Conservation (phyloP, 306 rosid species). For the Citrullus mucosospermus region DNA sequence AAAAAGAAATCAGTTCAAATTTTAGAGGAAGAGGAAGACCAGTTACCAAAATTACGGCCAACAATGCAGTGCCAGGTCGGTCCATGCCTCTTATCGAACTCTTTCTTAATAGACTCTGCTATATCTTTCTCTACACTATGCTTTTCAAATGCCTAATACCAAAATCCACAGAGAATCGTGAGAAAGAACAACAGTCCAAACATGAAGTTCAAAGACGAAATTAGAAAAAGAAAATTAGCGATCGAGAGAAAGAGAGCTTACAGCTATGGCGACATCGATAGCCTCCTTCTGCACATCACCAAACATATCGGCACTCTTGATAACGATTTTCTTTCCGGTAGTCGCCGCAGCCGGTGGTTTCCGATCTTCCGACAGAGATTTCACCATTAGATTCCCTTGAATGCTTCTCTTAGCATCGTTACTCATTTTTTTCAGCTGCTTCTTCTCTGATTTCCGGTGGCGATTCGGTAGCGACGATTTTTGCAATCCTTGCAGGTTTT, state of each 20-base stretch:
- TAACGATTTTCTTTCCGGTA: constrained; percentile 52
- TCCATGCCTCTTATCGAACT: constrained; percentile 77
- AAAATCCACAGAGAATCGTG: not conserved
- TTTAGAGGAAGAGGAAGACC: not conserved
- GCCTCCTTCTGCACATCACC: constrained; percentile 86
- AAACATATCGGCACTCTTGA: constrained; percentile 88
- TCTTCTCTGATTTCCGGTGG: not conserved
- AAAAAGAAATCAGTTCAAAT: not conserved
- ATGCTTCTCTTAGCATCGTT: constrained; percentile 52
- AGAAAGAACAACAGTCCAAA: not conserved
- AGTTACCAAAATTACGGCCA: constrained; percentile 85
- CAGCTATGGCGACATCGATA: constrained; percentile 77
- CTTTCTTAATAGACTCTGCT: constrained; percentile 87
- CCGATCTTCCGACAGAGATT: constrained; percentile 52
- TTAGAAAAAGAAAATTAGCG: not conserved
- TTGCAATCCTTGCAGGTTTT: not conserved
- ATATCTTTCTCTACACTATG: constrained; percentile 78
- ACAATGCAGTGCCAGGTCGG: constrained; percentile 99
- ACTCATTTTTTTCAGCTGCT: constrained; percentile 28
- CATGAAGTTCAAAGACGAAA: not conserved
- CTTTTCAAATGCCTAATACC: constrained; percentile 78
- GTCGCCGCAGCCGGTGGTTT: constrained; percentile 34
- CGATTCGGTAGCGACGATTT: not conserved
- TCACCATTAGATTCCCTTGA: constrained; percentile 31
- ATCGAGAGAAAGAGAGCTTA: constrained; percentile 15